Percentiles rank a stretch among this genome's conserved stretches.
phyloP scores from a whole-genome alignment of 2,329 filamentous ascomycete genomes.

The Aspergillus caelatus region DNA sequence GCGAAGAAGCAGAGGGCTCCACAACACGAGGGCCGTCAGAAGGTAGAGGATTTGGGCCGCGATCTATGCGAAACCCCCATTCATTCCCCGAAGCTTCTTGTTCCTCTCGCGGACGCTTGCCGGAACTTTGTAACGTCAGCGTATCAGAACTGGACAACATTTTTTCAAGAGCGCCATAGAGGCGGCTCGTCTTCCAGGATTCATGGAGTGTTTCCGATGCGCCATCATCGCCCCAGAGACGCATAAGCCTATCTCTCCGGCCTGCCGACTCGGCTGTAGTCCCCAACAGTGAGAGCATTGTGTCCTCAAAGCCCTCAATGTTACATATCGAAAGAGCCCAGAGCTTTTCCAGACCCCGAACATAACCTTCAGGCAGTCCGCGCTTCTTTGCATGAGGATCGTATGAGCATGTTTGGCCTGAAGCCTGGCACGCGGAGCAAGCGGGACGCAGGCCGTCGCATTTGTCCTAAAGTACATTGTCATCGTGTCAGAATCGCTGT shows the following conservation, averaged over 20 bases:
- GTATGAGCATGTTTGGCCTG: constrained; percentile 46
- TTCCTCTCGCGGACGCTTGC: constrained; percentile 40
- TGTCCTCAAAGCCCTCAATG: constrained; percentile 48
- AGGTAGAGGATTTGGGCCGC: constrained; percentile 31
- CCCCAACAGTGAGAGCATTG: constrained; percentile 43
- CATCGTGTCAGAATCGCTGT: not conserved
- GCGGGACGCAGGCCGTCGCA: constrained; percentile 48
- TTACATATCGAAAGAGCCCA: constrained; percentile 49
- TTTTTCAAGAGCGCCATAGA: constrained; percentile 44
- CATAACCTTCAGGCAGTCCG: constrained; percentile 50
- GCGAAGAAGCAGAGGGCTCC: constrained; percentile 25
- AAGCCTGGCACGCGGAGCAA: constrained; percentile 46
- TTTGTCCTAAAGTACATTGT: constrained; percentile 36
- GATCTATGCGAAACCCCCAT: constrained; percentile 38
- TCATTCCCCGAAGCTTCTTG: constrained; percentile 26
- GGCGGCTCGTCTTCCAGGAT: constrained; percentile 47
- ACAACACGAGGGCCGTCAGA: constrained; percentile 34
- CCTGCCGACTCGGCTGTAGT: constrained; percentile 34
- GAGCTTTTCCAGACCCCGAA: constrained; percentile 50
- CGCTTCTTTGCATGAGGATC: constrained; percentile 49
- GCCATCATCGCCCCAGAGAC: constrained; percentile 44
- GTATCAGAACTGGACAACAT: constrained; percentile 41
- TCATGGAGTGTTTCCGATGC: constrained; percentile 47
- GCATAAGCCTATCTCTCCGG: constrained; percentile 38
- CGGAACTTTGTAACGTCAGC: constrained; percentile 19